Percentiles rank a stretch among this genome's conserved stretches.
phyloP scores from a whole-genome alignment of 768 basidiomycete species.

The Lactarius hatsudake region DNA sequence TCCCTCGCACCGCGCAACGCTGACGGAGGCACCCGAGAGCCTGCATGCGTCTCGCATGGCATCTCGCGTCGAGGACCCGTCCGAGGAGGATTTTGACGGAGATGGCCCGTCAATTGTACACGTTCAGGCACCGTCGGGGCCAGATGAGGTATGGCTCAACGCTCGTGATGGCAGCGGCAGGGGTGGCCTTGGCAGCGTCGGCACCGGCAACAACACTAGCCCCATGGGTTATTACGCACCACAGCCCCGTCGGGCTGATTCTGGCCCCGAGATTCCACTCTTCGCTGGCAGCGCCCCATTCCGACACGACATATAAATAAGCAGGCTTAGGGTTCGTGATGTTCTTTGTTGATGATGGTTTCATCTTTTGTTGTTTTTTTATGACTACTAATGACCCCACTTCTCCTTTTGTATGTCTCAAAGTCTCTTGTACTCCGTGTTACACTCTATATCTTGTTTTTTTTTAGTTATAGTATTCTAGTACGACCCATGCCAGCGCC shows the following conservation, averaged over 20 bases:
- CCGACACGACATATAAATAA: slow-evolving; percentile 3
- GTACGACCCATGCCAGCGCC: slow-evolving; percentile 1
- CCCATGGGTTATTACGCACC: neutral
- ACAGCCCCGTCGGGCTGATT: slow-evolving; percentile 18
- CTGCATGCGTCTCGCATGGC: slow-evolving; percentile 10
- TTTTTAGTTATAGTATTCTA: slow-evolving; percentile 1
- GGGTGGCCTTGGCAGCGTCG: neutral
- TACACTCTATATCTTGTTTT: neutral
- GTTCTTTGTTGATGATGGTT: neutral
- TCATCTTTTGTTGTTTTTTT: slow-evolving; percentile 9
- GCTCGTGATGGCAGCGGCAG: neutral
- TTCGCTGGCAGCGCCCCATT: slow-evolving; percentile 24
- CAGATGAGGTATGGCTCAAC: slow-evolving; percentile 17
- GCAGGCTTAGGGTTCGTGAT: neutral
- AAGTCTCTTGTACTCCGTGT: neutral
- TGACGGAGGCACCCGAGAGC: neutral
- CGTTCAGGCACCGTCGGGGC: neutral
- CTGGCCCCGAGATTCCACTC: slow-evolving; percentile 12
- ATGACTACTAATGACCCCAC: slow-evolving; percentile 7
- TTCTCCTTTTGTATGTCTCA: slow-evolving; percentile 1
- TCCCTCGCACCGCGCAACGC: neutral
- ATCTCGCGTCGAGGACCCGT: slow-evolving; percentile 11
- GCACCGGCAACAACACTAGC: no score
- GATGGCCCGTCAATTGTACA: neutral
- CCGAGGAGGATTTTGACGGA: neutral